Evolutionary conservation across 2,329 filamentous ascomycete genomes (phyloP), one percentile per base, ranked within the genome.

Genomic region (Neonectria coccinea): DNA sequence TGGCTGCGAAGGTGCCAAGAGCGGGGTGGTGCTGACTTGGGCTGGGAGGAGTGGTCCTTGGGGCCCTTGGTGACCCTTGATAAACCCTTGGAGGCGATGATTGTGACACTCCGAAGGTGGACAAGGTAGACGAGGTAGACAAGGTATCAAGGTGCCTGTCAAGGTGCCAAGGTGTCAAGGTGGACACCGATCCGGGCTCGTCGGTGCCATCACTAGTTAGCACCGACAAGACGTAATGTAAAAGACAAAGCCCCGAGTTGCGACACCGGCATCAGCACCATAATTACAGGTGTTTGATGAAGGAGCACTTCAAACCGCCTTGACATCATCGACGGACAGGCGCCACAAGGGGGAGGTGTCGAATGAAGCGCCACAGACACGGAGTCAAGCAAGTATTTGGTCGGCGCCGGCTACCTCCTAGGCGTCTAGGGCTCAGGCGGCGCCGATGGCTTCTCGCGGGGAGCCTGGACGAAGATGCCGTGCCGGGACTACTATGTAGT

Each of bases 231-330:
- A 62, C 63, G 62, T 56, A 56, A 56, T 62, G 57, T 29, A 29
- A 29, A 29, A 14, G n/a, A 27, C n/a, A 33, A 27, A 29, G 54
- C 20, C 7, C 22, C 20, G 50, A 55, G 52, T 33, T 51, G 52
- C 55, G 61, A 59, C 59, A 44, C 51, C 54, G 36, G 50, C 47
- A 47, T 42, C 39, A 64, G 51, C 27, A 48, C 59, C 58, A 64
- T 54, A 69, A 66, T 69, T 65, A 66, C 22, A 62, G 31, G 16
- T 45, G 67, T 70, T 72, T 72, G 69, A 71, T 56, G 52, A 64
- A 36, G 18, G 62, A 70, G 55, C 62, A 59, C 36, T 39, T 39
- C 36, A 39, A 39, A 39, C 36, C 14, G 39, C 39, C 56, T 61
- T 56, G 54, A 58, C 25, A 45, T 62, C 59, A 41, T 55, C 45